These are phyloP conservation scores for Fusarium nygamai DNA, from an alignment of 2,329 filamentous ascomycete genomes.

Conservation along the genomic window DNA sequence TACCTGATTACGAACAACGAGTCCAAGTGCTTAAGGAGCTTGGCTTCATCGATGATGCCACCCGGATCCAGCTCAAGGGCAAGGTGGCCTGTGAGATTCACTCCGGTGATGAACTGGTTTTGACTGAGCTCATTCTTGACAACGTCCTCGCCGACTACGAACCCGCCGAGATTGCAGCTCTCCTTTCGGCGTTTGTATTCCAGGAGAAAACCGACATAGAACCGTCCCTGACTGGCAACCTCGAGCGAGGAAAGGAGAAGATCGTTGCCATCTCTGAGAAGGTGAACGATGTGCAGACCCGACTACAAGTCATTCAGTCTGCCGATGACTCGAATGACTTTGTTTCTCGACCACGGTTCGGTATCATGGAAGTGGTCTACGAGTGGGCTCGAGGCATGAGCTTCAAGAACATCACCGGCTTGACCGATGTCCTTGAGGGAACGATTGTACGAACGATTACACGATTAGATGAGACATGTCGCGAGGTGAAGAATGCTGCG, in stretches of 20 bases:
- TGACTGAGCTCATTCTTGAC: conserved; percentile 95
- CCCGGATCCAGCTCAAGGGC: conserved; percentile 93
- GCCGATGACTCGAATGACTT: conserved; percentile 94
- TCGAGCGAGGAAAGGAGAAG: conserved; percentile 83
- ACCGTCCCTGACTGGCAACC: conserved; percentile 81
- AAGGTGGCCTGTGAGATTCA: conserved; percentile 99
- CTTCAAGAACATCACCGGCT: conserved; percentile 95
- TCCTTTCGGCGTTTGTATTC: conserved; percentile 95
- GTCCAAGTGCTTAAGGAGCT: conserved; percentile 92
- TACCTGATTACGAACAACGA: conserved; percentile 96
- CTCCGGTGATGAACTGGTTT: conserved; percentile 93
- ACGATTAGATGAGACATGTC: conserved; percentile 91
- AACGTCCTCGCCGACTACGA: conserved; percentile 96
- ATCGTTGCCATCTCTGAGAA: conserved; percentile 93
- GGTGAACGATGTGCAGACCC: conserved; percentile 88
- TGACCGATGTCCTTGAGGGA: conserved; percentile 96
- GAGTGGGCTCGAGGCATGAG: conserved; percentile 98
- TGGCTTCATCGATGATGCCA: conserved; percentile 87
- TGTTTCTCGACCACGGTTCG: conserved; percentile 85
- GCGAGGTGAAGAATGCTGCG: conserved; percentile 97
- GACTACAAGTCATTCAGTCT: conserved; percentile 91
- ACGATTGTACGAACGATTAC: conserved; percentile 97
- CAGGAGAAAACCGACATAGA: conserved; percentile 91
- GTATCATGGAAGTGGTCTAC: conserved; percentile 96
- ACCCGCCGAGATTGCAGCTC: conserved; percentile 93